A percentile compares a stretch with the other conserved stretches of the same genome.
These are phyloP conservation scores for Colletotrichum lindemuthianum DNA, from an alignment of 2,329 filamentous ascomycete species.

Conservation along the genomic window DNA sequence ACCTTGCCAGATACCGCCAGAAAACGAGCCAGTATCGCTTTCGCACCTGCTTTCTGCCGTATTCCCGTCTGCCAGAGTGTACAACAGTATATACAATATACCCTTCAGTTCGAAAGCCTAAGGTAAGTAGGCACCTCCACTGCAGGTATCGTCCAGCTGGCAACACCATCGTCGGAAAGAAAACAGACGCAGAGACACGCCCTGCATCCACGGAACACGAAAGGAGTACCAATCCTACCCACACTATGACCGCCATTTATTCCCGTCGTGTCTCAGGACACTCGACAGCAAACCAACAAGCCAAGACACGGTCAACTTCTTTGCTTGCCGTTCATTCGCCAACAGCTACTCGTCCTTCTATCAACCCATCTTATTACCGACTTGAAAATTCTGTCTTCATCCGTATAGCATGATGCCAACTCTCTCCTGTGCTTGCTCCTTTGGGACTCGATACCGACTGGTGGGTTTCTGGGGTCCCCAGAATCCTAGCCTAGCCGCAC, in stretches of 20 bases:
- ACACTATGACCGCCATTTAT: constrained; percentile 6
- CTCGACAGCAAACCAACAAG: constrained; percentile 10
- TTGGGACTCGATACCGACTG: constrained; percentile 22
- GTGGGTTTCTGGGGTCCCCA: constrained; percentile 32
- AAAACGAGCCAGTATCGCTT: too few species aligned
- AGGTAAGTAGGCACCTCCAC: too few species aligned
- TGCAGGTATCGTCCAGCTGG: too few species aligned
- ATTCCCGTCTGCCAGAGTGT: too few species aligned
- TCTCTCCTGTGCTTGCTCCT: constrained; percentile 8
- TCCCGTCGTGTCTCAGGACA: background rate
- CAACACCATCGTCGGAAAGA: too few species aligned
- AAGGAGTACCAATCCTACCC: background rate
- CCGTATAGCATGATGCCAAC: constrained; percentile 29
- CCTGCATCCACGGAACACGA: too few species aligned
- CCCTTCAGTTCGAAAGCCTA: too few species aligned
- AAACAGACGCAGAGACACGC: too few species aligned
- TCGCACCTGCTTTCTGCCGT: too few species aligned
- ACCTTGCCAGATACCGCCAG: too few species aligned
- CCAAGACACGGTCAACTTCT: background rate
- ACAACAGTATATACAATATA: too few species aligned
- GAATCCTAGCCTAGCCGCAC: constrained; percentile 24
- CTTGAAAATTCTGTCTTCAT: constrained; percentile 3
- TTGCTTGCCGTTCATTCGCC: background rate
- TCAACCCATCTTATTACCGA: background rate
- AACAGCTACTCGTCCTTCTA: constrained; percentile 2